Evolutionary conservation across 176 grass and related monocot genomes (phyloP), one percentile per base, ranked within the genome.

Genomic region (Hyparrhenia diplandra): DNA sequence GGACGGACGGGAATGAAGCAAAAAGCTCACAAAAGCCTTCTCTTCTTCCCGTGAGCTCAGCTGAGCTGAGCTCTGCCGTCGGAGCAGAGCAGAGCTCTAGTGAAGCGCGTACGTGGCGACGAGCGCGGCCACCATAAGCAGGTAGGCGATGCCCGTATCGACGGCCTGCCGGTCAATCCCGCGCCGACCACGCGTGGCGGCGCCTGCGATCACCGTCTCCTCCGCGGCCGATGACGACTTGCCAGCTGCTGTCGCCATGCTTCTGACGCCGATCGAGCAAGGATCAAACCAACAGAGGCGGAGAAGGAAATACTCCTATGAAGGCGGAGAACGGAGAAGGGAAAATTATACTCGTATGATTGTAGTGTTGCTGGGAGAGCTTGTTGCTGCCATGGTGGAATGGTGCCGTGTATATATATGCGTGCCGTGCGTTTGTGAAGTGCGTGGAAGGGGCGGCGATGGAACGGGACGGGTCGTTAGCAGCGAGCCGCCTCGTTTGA

Each of bases 21-120:
- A 18, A 54, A 9, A 54, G 51, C 51, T 9, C 51, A 54, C 55
- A 13, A 69, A 10, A 32, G 32, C 31, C 7, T 46, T 37, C n/a
- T n/a, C n/a, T 25, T 4, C 14, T 4, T 17, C 4, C 42, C 43
- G 43, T 5, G 13, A 46, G 35, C 16, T 5, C 4, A n/a, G n/a
- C n/a, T n/a, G n/a, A n/a, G n/a, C n/a, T n/a, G 8, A 40, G 37
- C 70, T 82, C 41, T 42, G 54, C 21, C 2, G 20, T n/a, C 5
- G 20, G n/a, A n/a, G n/a, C n/a, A n/a, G 28, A 75, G 61, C 72
- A 8, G 62, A 36, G 41, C 55, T 29, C 77, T 47, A 94, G 34
- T 94, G 92, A 27, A 94, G 65, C 49, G 83, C 64, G 79, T 92
- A 92, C 2, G 92, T 94, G 76, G 77, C 61, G 65, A 89, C 65